These are phyloP conservation scores for Saccharomyces hybrid DNA, from an alignment of 1,139 yeast genomes.

Conservation along the genomic window DNA sequence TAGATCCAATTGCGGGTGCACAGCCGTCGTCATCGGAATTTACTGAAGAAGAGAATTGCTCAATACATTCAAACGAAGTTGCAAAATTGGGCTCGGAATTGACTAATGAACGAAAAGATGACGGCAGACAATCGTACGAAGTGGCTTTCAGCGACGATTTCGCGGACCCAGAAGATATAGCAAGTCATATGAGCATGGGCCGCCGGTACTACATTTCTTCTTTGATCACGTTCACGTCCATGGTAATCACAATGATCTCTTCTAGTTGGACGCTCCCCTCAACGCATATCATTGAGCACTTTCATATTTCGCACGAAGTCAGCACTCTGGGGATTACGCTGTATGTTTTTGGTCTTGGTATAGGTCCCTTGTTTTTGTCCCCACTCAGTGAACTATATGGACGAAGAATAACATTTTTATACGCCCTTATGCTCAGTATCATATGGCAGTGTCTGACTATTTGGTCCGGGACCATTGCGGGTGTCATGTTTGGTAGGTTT, in stretches of 20 bases:
- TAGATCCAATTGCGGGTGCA: not conserved
- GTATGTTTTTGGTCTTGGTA: slow-evolving; percentile 65
- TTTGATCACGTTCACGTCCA: slow-evolving; percentile 42
- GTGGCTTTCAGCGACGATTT: slow-evolving; percentile 29
- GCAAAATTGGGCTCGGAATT: not conserved
- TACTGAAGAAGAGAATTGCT: slow-evolving; percentile 1
- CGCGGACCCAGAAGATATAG: slow-evolving; percentile 49
- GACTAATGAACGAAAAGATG: not conserved
- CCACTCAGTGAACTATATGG: slow-evolving; percentile 78
- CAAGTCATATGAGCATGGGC: slow-evolving; percentile 30
- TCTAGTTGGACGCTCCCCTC: slow-evolving; percentile 52
- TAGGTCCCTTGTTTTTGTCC: slow-evolving; percentile 72
- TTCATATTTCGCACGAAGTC: slow-evolving; percentile 50
- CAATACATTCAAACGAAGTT: not conserved
- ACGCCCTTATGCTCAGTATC: slow-evolving; percentile 49
- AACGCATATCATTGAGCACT: slow-evolving; percentile 42
- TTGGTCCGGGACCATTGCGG: slow-evolving; percentile 53
- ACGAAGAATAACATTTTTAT: slow-evolving; percentile 57
- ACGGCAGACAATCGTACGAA: slow-evolving; percentile 14
- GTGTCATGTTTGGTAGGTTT: no score
- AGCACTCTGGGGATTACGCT: slow-evolving; percentile 56
- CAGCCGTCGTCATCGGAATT: not conserved
- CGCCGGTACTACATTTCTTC: slow-evolving; percentile 49
- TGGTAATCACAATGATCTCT: slow-evolving; percentile 44
- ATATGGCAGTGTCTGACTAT: slow-evolving; percentile 62